phyloP scores from a whole-genome alignment of 768 basidiomycete genomes.

The Steccherinum ochraceum region DNA sequence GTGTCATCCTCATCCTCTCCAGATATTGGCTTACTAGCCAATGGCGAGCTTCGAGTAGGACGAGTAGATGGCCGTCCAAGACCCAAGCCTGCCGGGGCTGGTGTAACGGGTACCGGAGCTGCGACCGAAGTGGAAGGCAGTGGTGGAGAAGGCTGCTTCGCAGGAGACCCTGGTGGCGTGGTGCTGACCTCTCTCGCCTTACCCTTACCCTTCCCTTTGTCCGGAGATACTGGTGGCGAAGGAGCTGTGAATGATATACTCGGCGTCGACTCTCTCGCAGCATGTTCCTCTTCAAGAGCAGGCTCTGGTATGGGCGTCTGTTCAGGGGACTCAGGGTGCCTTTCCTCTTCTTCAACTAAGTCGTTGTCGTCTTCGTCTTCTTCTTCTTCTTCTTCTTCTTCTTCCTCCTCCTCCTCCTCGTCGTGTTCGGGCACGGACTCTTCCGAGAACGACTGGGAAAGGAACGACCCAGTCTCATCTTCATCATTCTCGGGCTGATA shows the following conservation, averaged over 20 bases:
- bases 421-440: background rate
- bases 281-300: background rate
- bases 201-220: background rate
- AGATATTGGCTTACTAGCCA: slow-evolving; percentile 46
- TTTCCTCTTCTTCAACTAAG: background rate
- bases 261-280: slow-evolving; percentile 4
- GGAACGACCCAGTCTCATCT: slow-evolving; percentile 25
- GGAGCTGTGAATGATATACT: slow-evolving; percentile 6
- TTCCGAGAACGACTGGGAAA: slow-evolving; percentile 23
- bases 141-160: slow-evolving; percentile 26
- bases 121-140: slow-evolving; percentile 13
- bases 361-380: slow-evolving; percentile 20
- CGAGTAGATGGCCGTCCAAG: slow-evolving; percentile 58
- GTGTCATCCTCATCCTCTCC: slow-evolving; percentile 38
- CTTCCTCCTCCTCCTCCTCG: slow-evolving; percentile 15
- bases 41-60: slow-evolving; percentile 71
- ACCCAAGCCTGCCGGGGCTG: slow-evolving; percentile 37
- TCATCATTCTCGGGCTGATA: slow-evolving; percentile 27
- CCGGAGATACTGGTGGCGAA: slow-evolving; percentile 6
- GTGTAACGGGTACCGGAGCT: slow-evolving; percentile 15
- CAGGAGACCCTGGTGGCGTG: slow-evolving; percentile 63
- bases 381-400: slow-evolving; percentile 25
- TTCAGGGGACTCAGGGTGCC: background rate
- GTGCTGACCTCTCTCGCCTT: slow-evolving; percentile 36
- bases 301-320: slow-evolving; percentile 2